These are phyloP conservation scores for Aspergillus leporis DNA, from an alignment of 495 filamentous ascomycete genomes.

Conservation along the genomic window DNA sequence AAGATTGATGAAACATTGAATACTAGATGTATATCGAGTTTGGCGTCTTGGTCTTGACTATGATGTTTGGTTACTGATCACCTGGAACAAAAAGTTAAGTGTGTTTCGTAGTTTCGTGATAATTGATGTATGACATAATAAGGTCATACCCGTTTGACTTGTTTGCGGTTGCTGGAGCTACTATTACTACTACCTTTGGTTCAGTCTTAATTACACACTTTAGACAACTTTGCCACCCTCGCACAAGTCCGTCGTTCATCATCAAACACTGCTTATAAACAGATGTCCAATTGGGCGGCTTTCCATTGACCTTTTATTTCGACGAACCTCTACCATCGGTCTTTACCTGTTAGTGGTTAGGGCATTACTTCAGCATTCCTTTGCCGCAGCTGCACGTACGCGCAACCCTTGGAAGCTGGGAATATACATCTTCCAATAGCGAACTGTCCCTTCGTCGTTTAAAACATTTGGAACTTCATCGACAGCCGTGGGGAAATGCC, in stretches of 20 bases:
- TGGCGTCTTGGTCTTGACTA: too few species aligned
- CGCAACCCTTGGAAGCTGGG: neutral
- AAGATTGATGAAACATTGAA: too few species aligned
- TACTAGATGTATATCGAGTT: too few species aligned
- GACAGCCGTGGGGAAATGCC: slow-evolving; percentile 58
- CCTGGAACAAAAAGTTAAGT: too few species aligned
- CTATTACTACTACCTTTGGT: neutral
- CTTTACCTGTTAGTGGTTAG: neutral
- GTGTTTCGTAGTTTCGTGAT: neutral
- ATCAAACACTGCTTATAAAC: neutral
- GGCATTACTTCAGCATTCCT: neutral
- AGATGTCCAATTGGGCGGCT: neutral
- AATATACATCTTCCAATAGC: neutral
- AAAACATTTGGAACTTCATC: neutral
- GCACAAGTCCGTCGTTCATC: neutral
- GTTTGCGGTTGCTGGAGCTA: slow-evolving; percentile 17
- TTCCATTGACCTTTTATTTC: neutral
- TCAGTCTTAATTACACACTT: neutral
- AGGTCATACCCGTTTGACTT: slow-evolving; percentile 20
- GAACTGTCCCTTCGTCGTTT: neutral
- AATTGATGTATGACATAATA: neutral
- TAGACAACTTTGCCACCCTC: slow-evolving; percentile 4
- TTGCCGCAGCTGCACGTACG: neutral
- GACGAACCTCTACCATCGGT: neutral
- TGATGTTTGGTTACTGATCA: too few species aligned